phyloP scores from a whole-genome alignment of 2,329 filamentous ascomycete genomes.

The Aspergillus aculeatus region DNA sequence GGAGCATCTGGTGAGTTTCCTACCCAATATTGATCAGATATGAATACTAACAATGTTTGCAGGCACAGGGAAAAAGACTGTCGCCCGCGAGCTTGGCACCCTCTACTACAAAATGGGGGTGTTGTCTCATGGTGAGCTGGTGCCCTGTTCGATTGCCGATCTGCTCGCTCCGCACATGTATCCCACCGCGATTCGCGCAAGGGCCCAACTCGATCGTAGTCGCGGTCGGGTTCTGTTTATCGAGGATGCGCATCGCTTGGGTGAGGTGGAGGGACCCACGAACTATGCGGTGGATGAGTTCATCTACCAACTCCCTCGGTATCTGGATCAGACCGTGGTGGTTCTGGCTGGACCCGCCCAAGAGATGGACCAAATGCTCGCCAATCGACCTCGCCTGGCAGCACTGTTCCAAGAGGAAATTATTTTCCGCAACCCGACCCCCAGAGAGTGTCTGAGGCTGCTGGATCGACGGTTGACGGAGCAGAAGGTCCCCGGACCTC shows the following conservation, averaged over 20 bases:
- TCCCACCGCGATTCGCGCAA: conserved; percentile 11
- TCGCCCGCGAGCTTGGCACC: conserved; percentile 17
- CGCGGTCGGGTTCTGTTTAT: conserved; percentile 19
- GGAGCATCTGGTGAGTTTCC: conserved; percentile 15
- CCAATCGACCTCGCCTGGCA: conserved; percentile 18
- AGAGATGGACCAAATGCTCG: conserved; percentile 20
- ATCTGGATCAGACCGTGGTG: conserved; percentile 16
- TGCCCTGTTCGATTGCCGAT: conserved; percentile 19
- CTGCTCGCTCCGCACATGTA: conserved; percentile 7
- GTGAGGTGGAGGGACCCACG: conserved; percentile 12
- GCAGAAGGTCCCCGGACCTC: conserved; percentile 12
- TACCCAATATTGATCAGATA: not conserved
- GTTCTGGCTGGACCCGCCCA: conserved; percentile 18
- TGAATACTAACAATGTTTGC: not conserved
- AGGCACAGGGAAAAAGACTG: conserved; percentile 19
- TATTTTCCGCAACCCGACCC: conserved; percentile 20
- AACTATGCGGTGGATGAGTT: conserved; percentile 17
- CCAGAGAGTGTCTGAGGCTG: conserved; percentile 20
- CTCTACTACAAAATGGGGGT: conserved; percentile 25
- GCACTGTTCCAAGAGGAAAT: conserved; percentile 23
- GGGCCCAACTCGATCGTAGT: conserved; percentile 13
- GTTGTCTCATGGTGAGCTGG: conserved; percentile 13
- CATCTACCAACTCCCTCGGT: conserved; percentile 17
- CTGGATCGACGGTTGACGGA: conserved; percentile 19
- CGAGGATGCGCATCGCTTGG: conserved; percentile 20